These are phyloP conservation scores for Ophiocordyceps sinensis DNA, from an alignment of 2,329 filamentous ascomycete genomes.

Conservation along the genomic window DNA sequence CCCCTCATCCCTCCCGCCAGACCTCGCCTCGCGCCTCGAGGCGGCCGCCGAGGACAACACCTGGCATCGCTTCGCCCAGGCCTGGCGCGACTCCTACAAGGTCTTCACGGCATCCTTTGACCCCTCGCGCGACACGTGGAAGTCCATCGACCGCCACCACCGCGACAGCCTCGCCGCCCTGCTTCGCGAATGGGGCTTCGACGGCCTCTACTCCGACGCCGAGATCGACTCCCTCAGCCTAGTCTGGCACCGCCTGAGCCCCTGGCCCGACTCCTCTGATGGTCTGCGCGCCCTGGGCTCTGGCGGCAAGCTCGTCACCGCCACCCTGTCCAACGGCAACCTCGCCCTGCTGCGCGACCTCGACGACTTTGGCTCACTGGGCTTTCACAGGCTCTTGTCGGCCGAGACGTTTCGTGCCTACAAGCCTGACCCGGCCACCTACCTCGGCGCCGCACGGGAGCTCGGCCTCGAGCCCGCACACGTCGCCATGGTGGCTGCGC, in stretches of 20 bases:
- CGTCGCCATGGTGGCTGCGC: constrained; percentile 66
- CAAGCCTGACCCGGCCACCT: constrained; percentile 56
- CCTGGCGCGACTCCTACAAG: constrained; percentile 54
- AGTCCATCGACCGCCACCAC: constrained; percentile 61
- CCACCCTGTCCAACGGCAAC: constrained; percentile 67
- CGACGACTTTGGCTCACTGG: constrained; percentile 38
- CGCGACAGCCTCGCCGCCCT: constrained; percentile 44
- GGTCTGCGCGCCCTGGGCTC: constrained; percentile 43
- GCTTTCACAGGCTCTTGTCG: constrained; percentile 48
- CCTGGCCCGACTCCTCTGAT: constrained; percentile 49
- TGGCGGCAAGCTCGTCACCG: constrained; percentile 33
- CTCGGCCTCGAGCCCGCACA: constrained; percentile 42
- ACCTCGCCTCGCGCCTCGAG: constrained; percentile 31
- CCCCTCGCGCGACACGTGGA: constrained; percentile 35
- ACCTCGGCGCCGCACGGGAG: constrained; percentile 49
- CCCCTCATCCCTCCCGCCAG: constrained; percentile 23
- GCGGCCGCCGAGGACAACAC: constrained; percentile 41
- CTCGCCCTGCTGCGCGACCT: constrained; percentile 51
- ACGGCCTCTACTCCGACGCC: constrained; percentile 43
- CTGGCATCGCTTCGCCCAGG: constrained; percentile 51
- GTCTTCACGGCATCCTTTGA: constrained; percentile 43
- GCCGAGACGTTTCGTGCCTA: constrained; percentile 60
- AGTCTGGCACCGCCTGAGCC: constrained; percentile 57
- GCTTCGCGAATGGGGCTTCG: constrained; percentile 39
- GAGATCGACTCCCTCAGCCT: constrained; percentile 50